Base-by-base conservation (phyloP, 768 basidiomycete species). In the Tulasnella sp. region DNA sequence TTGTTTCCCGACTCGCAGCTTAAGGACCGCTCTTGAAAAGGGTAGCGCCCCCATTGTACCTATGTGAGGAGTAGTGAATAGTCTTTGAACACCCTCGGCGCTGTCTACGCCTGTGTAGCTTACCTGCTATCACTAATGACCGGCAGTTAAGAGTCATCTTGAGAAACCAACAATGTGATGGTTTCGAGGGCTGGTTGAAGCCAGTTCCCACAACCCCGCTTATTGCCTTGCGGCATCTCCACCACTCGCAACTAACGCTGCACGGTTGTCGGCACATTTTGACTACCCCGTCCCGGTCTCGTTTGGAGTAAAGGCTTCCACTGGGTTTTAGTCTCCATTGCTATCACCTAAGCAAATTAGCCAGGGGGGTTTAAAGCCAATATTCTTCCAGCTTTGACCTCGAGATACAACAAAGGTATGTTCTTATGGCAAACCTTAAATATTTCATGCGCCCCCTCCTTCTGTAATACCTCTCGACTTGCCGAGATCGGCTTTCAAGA, bases 1-100 rank as follows among this genome's bases (percentile, higher is more conserved):
- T 29, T 34, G 58, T 7, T 69, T 25, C 52, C 6, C 34, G n/a
- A 38, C 68, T 40, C 52, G 6, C 80, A 91, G 91, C 81, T 85
- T 92, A 79, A 87, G 91, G 81, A 92, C 91, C 54, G 91, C 91
- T 42, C 83, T 88, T 77, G 91, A 92, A 81, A 92, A 92, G 83
- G 90, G 91, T 52, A 90, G 88, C 77, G 87, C 89, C 17, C 87
- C 91, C 3, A 89, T 91, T 77, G 83, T 85, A 75, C 86, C 75
- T 29, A 68, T 76, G 75, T 76, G 58, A 64, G 31, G 31, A 12
- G 31, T 34, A 25, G 5, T 58, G 54, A 58, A 64, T 14, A 25
- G 58, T 14, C 14, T 34, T 64, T 34, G 58, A 64, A 64, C 58
- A 34, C 25, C 31, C 3, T 29, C 31, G 7, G 11, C 15, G 8